Percentiles rank a stretch among this genome's conserved stretches.
Evolutionary conservation across 495 filamentous ascomycete species (phyloP).

Genomic region (Hypoxylon fuscum): DNA sequence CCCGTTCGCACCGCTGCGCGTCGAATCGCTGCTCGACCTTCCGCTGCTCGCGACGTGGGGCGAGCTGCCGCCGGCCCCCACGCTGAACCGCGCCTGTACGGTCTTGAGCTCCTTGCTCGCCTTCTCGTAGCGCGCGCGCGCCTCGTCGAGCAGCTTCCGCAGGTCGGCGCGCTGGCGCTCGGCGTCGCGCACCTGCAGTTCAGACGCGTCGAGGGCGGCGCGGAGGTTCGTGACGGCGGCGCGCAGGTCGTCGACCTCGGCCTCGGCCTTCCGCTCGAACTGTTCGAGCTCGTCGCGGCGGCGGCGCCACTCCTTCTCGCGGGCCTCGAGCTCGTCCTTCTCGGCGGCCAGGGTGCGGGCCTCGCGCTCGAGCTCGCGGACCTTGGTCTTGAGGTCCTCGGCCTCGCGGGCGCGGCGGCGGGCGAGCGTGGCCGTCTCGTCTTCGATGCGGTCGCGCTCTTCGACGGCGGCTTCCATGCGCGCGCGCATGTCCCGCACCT

Average conservation of each 20-base stretch:
- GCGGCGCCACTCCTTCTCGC: conserved; percentile 71
- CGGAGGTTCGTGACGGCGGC: conserved; percentile 80
- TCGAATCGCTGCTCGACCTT: conserved; percentile 68
- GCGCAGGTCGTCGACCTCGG: conserved; percentile 78
- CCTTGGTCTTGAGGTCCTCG: conserved; percentile 81
- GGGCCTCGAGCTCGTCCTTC: conserved; percentile 70
- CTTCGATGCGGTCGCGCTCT: conserved; percentile 91
- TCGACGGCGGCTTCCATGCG: conserved; percentile 88
- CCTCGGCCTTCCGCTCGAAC: conserved; percentile 68
- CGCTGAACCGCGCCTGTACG: conserved; percentile 48
- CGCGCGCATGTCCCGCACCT: conserved; percentile 87
- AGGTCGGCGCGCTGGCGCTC: conserved; percentile 85
- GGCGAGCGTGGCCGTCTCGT: conserved; percentile 81
- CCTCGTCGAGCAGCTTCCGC: conserved; percentile 78
- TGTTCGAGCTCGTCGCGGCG: conserved; percentile 78
- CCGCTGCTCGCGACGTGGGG: conserved; percentile 39
- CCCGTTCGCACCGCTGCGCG: conserved; percentile 52
- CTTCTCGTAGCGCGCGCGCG: conserved; percentile 78
- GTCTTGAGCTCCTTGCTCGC: conserved; percentile 70
- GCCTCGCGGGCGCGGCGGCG: conserved; percentile 81
- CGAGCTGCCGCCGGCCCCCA: conserved; percentile 34
- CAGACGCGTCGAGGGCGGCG: conserved; percentile 83
- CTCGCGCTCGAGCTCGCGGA: conserved; percentile 82
- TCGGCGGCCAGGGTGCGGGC: conserved; percentile 75
- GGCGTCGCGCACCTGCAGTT: conserved; percentile 79